Conservation (phyloP, 768 basidiomycete species). For the Phaffia australis region DNA sequence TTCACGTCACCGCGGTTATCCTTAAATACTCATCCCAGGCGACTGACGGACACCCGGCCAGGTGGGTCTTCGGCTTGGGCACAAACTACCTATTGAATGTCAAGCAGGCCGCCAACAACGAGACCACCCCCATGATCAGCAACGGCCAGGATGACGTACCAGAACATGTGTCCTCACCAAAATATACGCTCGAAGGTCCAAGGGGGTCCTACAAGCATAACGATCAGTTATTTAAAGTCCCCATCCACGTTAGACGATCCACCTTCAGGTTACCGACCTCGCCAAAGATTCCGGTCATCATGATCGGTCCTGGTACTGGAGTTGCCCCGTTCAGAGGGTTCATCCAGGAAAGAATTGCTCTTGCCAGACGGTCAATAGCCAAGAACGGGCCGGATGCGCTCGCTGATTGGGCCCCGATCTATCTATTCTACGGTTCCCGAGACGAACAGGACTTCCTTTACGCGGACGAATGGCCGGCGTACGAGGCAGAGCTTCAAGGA, state of each 20-base stretch:
- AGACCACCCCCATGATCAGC: slow-evolving; percentile 41
- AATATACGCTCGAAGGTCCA: slow-evolving; percentile 82
- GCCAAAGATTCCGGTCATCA: slow-evolving; percentile 95
- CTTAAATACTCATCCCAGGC: slow-evolving; percentile 71
- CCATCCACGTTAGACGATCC: slow-evolving; percentile 86
- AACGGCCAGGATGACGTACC: slow-evolving; percentile 32
- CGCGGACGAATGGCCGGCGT: slow-evolving; percentile 75
- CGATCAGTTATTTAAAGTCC: slow-evolving; percentile 59
- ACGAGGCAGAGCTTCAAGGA: slow-evolving; percentile 71
- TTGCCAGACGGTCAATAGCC: slow-evolving; percentile 84
- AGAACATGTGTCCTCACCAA: slow-evolving; percentile 46
- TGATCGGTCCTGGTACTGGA: slow-evolving; percentile 98
- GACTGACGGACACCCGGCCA: slow-evolving; percentile 34
- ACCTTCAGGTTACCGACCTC: slow-evolving; percentile 96
- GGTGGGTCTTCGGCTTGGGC: slow-evolving; percentile 77
- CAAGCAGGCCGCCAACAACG: slow-evolving; percentile 59
- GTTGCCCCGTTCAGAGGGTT: slow-evolving; percentile 99
- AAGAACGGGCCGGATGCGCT: slow-evolving; percentile 92
- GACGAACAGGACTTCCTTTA: slow-evolving; percentile 79
- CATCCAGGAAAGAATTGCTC: slow-evolving; percentile 91
- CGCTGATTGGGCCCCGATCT: slow-evolving; percentile 87
- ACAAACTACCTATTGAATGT: slow-evolving; percentile 94
- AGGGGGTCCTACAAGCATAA: slow-evolving; percentile 68
- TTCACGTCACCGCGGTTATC: slow-evolving; percentile 91
- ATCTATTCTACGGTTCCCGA: slow-evolving; percentile 94